Evolutionary conservation across 805 yeast species (phyloP).

Genomic region (Wickerhamiella kurtzmanii): DNA sequence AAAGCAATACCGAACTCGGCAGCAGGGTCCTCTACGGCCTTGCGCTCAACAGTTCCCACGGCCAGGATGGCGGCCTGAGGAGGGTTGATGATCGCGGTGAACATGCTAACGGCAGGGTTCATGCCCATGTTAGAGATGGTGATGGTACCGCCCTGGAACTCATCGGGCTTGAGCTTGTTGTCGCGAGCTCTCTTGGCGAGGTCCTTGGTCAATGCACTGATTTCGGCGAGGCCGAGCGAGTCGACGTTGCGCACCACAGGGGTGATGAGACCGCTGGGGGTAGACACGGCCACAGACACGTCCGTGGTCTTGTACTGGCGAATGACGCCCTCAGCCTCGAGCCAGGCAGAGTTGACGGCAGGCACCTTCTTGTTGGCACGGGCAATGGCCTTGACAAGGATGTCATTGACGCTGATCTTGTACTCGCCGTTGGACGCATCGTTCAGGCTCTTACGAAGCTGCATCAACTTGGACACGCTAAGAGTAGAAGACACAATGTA

Average conservation of each 20-base stretch:
- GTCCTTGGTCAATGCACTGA: constrained; percentile 76
- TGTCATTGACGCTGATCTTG: constrained; percentile 87
- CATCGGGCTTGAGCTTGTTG: constrained; percentile 87
- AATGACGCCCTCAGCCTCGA: constrained; percentile 75
- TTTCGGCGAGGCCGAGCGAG: constrained; percentile 67
- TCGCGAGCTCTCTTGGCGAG: constrained; percentile 93
- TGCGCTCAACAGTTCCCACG: constrained; percentile 82
- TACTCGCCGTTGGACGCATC: constrained; percentile 72
- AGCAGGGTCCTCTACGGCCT: constrained; percentile 83
- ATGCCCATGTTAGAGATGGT: constrained; percentile 98
- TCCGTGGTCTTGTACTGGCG: constrained; percentile 88
- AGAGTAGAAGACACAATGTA: constrained; percentile 81
- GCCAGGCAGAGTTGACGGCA: constrained; percentile 87
- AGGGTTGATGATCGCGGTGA: constrained; percentile 96
- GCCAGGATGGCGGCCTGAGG: constrained; percentile 94
- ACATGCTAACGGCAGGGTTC: constrained; percentile 85
- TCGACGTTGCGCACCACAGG: constrained; percentile 89
- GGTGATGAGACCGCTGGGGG: constrained; percentile 93
- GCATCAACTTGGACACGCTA: constrained; percentile 78
- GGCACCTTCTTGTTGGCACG: constrained; percentile 85
- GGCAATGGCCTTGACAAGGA: constrained; percentile 87
- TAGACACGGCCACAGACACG: constrained; percentile 96
- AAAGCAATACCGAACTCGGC: constrained; percentile 85
- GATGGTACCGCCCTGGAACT: constrained; percentile 98
- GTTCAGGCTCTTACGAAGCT: constrained; percentile 82